Conservation (phyloP, 1,284 basidiomycete genomes). For the Xerocomus amazonicus region DNA sequence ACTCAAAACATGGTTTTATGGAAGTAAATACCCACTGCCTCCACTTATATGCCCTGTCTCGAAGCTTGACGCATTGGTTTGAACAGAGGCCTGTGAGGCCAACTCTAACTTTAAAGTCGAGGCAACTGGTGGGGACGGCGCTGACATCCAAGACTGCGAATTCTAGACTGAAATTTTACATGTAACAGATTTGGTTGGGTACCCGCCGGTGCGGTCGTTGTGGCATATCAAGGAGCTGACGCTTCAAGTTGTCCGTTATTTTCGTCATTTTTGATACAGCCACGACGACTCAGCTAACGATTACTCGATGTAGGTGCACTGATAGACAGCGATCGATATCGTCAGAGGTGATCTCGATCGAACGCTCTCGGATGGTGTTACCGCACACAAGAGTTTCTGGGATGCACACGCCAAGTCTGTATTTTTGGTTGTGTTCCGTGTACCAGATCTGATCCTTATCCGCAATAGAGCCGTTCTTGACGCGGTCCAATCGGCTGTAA, state of each 20-base stretch:
- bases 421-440: not conserved
- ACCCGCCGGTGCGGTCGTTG: conserved; percentile 32
- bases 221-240: conserved; percentile 36
- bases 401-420: conserved; percentile 50
- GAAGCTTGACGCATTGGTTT: not conserved
- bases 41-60: not conserved
- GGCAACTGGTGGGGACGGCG: conserved; percentile 62
- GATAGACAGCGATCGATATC: not conserved
- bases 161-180: not conserved
- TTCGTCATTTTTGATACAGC: not conserved
- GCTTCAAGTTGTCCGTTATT: conserved; percentile 24
- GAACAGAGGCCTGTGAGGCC: conserved; percentile 47
- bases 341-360: conserved; percentile 32
- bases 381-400: conserved; percentile 57
- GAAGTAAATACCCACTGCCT: conserved; percentile 30
- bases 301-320: not conserved
- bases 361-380: conserved; percentile 44
- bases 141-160: conserved; percentile 46
- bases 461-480: conserved; percentile 43
- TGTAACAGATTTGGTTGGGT: conserved; percentile 36
- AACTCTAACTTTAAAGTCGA: conserved; percentile 52
- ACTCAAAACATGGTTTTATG: conserved; percentile 39
- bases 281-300: not conserved
- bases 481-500: conserved; percentile 44
- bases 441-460: not conserved